Conservation (phyloP, 139 green algal genomes). For the Coelastrella sp. region DNA sequence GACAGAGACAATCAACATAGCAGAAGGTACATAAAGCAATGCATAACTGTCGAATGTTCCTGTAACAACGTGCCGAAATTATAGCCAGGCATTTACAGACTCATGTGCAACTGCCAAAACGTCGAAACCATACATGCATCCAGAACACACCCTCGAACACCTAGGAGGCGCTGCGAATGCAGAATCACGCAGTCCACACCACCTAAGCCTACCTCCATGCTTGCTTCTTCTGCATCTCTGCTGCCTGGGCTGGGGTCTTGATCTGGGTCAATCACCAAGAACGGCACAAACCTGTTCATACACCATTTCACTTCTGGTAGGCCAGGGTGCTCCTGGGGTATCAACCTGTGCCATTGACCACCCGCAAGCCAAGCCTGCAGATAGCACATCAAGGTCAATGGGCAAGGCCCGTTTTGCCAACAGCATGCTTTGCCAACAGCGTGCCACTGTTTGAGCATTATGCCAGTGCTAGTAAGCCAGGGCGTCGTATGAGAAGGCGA, state of each 20-base stretch:
- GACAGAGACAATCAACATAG: no score
- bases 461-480: no score
- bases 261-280: constrained; percentile 80
- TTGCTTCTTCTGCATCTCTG: constrained; percentile 73
- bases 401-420: no score
- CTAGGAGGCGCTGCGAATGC: background rate
- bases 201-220: constrained; percentile 50
- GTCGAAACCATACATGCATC: no score
- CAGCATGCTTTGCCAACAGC: no score
- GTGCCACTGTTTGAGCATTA: no score
- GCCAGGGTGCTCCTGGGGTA: constrained; percentile 71
- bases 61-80: no score
- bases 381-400: background rate
- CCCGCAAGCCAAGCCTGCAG: constrained; percentile 64
- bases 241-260: constrained; percentile 51
- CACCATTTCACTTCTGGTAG: constrained; percentile 92
- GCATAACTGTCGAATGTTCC: no score
- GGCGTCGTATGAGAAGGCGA: no score
- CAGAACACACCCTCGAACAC: background rate
- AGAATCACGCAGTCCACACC: background rate
- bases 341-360: constrained; percentile 77
- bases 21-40: no score
- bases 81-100: no score
- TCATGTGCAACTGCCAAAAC: no score
- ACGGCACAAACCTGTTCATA: constrained; percentile 77